Conservation (phyloP, 2,329 filamentous ascomycete species). For the Neonectria coccinea region DNA sequence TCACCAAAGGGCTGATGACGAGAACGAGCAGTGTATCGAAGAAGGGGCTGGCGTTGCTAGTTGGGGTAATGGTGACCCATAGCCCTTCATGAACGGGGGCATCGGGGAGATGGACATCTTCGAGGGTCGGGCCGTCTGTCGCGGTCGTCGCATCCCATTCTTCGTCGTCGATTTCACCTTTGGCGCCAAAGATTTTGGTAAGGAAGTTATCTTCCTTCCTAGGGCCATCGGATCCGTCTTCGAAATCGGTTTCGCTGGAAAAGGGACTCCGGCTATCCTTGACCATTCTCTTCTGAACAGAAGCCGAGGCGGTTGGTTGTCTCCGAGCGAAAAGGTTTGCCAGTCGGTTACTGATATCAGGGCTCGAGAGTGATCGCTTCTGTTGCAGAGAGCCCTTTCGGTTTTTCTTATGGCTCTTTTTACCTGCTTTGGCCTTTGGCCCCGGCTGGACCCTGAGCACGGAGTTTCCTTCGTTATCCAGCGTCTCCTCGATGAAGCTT, state of each 20-base stretch:
- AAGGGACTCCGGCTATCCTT: conserved; percentile 35
- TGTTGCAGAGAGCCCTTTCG: conserved; percentile 26
- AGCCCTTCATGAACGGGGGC: conserved; percentile 73
- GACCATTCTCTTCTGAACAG: conserved; percentile 15
- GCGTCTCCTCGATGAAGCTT: conserved; percentile 69
- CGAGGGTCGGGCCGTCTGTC: conserved; percentile 36
- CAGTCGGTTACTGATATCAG: conserved; percentile 22
- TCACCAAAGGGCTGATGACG: conserved; percentile 94
- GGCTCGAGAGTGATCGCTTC: conserved; percentile 29
- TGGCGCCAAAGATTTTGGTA: conserved; percentile 33
- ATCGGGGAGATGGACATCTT: conserved; percentile 38
- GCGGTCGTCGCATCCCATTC: conserved; percentile 43
- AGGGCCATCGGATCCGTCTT: conserved; percentile 13
- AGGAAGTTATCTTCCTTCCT: conserved; percentile 35
- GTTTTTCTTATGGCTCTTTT: conserved; percentile 20
- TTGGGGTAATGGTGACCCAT: conserved; percentile 96
- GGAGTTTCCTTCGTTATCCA: conserved; percentile 70
- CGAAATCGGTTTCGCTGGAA: conserved; percentile 23
- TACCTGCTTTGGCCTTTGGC: conserved; percentile 47
- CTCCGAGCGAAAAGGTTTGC: conserved; percentile 20
- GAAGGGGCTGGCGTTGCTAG: conserved; percentile 89
- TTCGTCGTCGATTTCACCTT: conserved; percentile 43
- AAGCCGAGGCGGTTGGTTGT: conserved; percentile 2
- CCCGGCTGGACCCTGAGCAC: conserved; percentile 65
- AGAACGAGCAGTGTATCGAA: conserved; percentile 96